Evolutionary conservation across 2,329 filamentous ascomycete genomes (phyloP).

Genomic region (Amphichorda felina): DNA sequence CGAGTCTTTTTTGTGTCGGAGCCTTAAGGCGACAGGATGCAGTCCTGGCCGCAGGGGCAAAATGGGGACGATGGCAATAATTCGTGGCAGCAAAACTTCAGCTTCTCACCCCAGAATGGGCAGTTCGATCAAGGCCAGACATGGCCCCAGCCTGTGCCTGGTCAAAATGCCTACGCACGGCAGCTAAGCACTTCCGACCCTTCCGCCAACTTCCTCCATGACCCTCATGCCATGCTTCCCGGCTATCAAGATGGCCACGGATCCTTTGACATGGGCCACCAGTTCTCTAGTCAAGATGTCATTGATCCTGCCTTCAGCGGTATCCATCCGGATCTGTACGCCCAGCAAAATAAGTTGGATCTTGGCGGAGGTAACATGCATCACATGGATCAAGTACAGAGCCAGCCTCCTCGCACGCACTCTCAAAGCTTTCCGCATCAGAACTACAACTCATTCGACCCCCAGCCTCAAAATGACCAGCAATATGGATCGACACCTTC

Average conservation of each 20-base stretch:
- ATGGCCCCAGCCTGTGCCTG: constrained; percentile 23
- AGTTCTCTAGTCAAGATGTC: constrained; percentile 21
- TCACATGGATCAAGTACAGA: constrained; percentile 17
- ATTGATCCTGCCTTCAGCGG: constrained; percentile 23
- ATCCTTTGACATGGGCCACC: constrained; percentile 18
- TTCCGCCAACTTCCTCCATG: constrained; percentile 20
- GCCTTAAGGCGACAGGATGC: constrained; percentile 14
- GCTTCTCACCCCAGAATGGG: constrained; percentile 17
- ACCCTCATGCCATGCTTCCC: constrained; percentile 7
- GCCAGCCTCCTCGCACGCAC: constrained; percentile 17
- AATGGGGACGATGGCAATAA: constrained; percentile 21
- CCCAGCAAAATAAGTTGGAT: constrained; percentile 16
- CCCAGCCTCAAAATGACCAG: constrained; percentile 14
- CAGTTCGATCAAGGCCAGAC: constrained; percentile 25
- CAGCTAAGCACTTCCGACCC: constrained; percentile 5
- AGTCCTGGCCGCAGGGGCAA: constrained; percentile 26
- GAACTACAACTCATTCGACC: constrained; percentile 17
- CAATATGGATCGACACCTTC: constrained; percentile 13
- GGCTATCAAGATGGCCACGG: constrained; percentile 18
- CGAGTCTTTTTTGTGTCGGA: background rate
- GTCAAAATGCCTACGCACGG: constrained; percentile 14
- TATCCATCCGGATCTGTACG: constrained; percentile 24
- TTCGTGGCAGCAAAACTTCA: constrained; percentile 22
- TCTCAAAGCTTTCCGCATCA: constrained; percentile 19
- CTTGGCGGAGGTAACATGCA: constrained; percentile 12